Evolutionary conservation across 164 flowering plant species (phyloP).

Genomic region (Malania oleifera): DNA sequence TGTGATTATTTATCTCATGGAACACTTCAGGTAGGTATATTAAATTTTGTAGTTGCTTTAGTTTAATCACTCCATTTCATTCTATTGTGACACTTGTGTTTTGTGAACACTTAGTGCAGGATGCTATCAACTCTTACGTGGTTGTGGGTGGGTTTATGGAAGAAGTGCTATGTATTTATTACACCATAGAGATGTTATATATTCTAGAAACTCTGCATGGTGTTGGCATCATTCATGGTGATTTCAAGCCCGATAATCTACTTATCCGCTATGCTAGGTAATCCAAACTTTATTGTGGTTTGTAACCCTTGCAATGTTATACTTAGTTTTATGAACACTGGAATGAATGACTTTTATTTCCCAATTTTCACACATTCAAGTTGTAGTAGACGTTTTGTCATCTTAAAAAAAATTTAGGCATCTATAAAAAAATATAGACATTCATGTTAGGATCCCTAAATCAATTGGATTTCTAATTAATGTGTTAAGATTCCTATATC

Average conservation of each 20-base stretch:
- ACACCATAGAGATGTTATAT: conserved; percentile 83
- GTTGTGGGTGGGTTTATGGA: conserved; percentile 72
- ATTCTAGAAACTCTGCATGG: conserved; percentile 82
- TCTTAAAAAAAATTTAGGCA: too few species aligned
- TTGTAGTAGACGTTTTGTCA: too few species aligned
- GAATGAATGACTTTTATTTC: too few species aligned
- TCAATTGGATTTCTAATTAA: too few species aligned
- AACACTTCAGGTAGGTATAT: conserved; percentile 70
- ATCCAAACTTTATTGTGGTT: conserved; percentile 1
- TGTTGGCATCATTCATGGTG: conserved; percentile 88
- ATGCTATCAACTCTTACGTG: conserved; percentile 77
- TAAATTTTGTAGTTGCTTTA: neutral
- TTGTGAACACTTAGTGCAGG: conserved; percentile 43
- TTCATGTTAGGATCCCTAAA: too few species aligned
- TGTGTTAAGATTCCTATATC: too few species aligned
- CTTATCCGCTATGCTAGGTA: conserved; percentile 85
- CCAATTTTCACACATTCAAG: too few species aligned
- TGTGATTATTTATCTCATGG: conserved; percentile 74
- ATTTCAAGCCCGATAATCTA: conserved; percentile 95
- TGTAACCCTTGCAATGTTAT: too few species aligned
- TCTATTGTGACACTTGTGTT: conserved; percentile 9
- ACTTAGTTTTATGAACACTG: too few species aligned
- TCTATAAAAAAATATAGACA: too few species aligned
- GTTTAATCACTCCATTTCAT: neutral
- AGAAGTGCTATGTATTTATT: conserved; percentile 84